Base-by-base conservation (phyloP, 768 basidiomycete genomes). In the Pisolithus tinctorius region DNA sequence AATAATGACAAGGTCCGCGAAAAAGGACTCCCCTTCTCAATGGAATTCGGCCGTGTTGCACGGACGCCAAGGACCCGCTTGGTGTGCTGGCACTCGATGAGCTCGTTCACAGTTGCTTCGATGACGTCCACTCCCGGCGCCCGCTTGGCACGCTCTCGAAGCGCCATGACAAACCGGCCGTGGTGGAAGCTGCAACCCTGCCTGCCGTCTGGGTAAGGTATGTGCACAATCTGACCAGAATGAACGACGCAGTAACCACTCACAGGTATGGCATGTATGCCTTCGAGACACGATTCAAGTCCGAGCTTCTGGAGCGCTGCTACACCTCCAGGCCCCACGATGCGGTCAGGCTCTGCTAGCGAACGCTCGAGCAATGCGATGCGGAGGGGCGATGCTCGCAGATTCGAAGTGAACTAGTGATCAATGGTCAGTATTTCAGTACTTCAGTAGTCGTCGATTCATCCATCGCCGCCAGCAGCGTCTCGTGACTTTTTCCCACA, bases 311-410 rank as follows among this genome's bases (percentile, higher is more conserved):
- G 70, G 42, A 99, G 71, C 0, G 91, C 83, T 13, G 74, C 72
- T 23, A 93, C 82, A 1, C 96, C 96, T 2, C 86, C 93, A 2
- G 96, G 96, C 63, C 96, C 96, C 36, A 98, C 96, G 58, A 99
- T 98, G 14, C 95, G 80, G 75, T 98, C 93, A 0, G 96, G 96
- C 64, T 92, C 88, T 0, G 86, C 77, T 3, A 98, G 77, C 13
- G 94, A 95, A 11, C 95, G 83, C 68, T 99, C 96, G 50, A 99
- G 74, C 0, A 97, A 71, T 16, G 86, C 86, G 57, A 97, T 84
- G 20, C 82, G 79, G n/a, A 93, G 78, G 13, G 85, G 86, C 48
- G 71, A 71, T 17, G 67, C 45, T 39, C 80, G 74, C 39, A 63
- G 55, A 46, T 66, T 58, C 3, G 66, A 61, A 3, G 77, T 73